A percentile compares a stretch with the other conserved stretches of the same genome.
These are phyloP conservation scores for Friedmanniomyces endolithicus DNA, from an alignment of 495 filamentous ascomycete species.

Conservation along the genomic window DNA sequence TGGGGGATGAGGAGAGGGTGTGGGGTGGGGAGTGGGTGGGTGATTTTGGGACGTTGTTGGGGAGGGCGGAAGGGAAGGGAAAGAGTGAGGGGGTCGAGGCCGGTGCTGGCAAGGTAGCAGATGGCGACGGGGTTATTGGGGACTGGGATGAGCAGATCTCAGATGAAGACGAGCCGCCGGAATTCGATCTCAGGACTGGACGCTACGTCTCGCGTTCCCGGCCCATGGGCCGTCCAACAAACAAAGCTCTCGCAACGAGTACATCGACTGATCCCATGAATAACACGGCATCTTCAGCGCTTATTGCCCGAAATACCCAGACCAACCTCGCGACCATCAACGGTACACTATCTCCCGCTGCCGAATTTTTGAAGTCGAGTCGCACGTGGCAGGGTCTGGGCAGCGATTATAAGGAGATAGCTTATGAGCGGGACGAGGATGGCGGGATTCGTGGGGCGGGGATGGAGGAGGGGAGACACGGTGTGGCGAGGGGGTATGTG, in stretches of 20 bases:
- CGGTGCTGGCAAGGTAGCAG: background rate
- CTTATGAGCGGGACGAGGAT: slow-evolving; percentile 48
- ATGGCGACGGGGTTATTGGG: too few species aligned
- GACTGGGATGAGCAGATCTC: slow-evolving; percentile 37
- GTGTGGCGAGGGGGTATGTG: slow-evolving; percentile 81
- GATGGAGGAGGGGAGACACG: slow-evolving; percentile 74
- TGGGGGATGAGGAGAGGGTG: slow-evolving; percentile 51
- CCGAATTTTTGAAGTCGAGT: slow-evolving; percentile 70
- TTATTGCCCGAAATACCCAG: slow-evolving; percentile 48
- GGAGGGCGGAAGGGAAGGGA: slow-evolving; percentile 2
- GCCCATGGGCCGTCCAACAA: slow-evolving; percentile 50
- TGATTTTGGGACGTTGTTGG: slow-evolving; percentile 32
- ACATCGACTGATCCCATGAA: slow-evolving; percentile 11
- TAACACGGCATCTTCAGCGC: slow-evolving; percentile 21
- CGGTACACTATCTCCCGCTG: slow-evolving; percentile 74
- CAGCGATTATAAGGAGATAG: slow-evolving; percentile 58
- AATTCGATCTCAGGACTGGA: slow-evolving; percentile 85
- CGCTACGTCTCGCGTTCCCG: slow-evolving; percentile 70
- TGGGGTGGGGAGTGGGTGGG: slow-evolving; percentile 37
- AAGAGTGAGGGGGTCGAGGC: slow-evolving; percentile 20
- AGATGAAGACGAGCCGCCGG: slow-evolving; percentile 66
- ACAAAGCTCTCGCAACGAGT: background rate
- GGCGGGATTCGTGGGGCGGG: slow-evolving; percentile 37
- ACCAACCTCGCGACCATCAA: slow-evolving; percentile 65
- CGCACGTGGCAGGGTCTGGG: slow-evolving; percentile 88